These are phyloP conservation scores for Epichloe typhina DNA, from an alignment of 2,329 filamentous ascomycete species.

Conservation along the genomic window DNA sequence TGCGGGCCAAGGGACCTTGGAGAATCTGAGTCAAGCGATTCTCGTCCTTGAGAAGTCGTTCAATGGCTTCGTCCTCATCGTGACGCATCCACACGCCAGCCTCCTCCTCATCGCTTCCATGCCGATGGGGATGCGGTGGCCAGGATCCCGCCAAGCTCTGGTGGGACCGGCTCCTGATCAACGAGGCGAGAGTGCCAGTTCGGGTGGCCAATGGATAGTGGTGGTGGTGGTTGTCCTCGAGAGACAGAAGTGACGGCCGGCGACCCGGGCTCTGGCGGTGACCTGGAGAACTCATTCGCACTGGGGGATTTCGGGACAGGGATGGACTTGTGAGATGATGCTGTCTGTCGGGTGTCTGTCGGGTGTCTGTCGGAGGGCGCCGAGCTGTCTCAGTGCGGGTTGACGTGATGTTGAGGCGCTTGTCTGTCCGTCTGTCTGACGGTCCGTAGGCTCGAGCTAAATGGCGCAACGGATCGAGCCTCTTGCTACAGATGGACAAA, in stretches of 20 bases:
- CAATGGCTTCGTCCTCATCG: constrained; percentile 30
- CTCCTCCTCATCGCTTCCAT: constrained; percentile 21
- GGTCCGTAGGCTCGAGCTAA: not conserved
- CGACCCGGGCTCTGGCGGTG: constrained; percentile 14
- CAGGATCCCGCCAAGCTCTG: constrained; percentile 17
- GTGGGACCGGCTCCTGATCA: constrained; percentile 27
- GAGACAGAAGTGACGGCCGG: constrained; percentile 19
- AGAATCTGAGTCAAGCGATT: constrained; percentile 46
- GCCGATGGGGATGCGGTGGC: constrained; percentile 9
- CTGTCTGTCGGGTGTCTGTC: not conserved
- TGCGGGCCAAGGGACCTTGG: constrained; percentile 60
- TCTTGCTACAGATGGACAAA: too few species aligned
- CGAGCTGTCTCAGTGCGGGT: not conserved
- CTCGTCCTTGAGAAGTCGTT: constrained; percentile 37
- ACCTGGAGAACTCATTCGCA: constrained; percentile 18
- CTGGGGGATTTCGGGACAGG: not conserved
- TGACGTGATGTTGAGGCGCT: not conserved
- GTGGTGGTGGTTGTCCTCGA: constrained; percentile 18
- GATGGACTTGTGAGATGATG: not conserved
- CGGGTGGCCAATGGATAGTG: constrained; percentile 22
- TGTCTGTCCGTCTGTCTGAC: too few species aligned
- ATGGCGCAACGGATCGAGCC: not conserved
- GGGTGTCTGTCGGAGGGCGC: not conserved
- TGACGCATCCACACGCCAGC: constrained; percentile 11
- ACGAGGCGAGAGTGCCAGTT: constrained; percentile 23